Evolutionary conservation across 306 rosid genomes (phyloP).

Genomic region (Alnus glutinosa): DNA sequence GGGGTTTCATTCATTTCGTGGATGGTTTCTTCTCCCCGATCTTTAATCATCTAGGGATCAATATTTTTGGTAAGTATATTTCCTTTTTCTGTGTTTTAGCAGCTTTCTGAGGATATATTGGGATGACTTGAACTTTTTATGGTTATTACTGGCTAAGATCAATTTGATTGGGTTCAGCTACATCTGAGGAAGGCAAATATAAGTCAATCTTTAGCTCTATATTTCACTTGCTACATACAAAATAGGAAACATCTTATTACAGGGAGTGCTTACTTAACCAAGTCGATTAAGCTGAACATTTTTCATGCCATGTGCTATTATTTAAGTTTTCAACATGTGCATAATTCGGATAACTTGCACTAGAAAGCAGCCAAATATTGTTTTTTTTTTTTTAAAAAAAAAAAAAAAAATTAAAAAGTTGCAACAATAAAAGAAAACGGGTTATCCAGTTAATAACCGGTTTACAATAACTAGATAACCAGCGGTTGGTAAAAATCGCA

Average conservation of each 20-base stretch:
- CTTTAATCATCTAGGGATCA: no score
- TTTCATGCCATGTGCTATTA: neutral
- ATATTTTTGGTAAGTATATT: no score
- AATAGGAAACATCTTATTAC: neutral
- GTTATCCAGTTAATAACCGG: no score
- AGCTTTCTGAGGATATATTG: neutral
- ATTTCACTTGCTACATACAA: neutral
- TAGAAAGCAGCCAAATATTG: no score
- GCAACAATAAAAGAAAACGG: no score
- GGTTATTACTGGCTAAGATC: neutral
- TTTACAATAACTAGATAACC: no score
- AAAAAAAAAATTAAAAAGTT: no score
- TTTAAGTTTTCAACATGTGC: neutral
- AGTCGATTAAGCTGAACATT: neutral
- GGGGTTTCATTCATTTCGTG: no score
- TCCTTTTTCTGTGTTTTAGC: neutral
- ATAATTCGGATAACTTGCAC: conserved; percentile 25
- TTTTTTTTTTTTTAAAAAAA: no score
- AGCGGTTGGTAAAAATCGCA: no score
- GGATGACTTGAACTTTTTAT: neutral
- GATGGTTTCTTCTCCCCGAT: no score
- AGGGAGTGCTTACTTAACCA: no score
- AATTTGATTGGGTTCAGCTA: conserved; percentile 7
- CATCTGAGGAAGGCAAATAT: neutral
- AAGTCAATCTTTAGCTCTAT: neutral